These are phyloP conservation scores for Reutealis trisperma DNA, from an alignment of 345 rosid genomes.

Conservation along the genomic window DNA sequence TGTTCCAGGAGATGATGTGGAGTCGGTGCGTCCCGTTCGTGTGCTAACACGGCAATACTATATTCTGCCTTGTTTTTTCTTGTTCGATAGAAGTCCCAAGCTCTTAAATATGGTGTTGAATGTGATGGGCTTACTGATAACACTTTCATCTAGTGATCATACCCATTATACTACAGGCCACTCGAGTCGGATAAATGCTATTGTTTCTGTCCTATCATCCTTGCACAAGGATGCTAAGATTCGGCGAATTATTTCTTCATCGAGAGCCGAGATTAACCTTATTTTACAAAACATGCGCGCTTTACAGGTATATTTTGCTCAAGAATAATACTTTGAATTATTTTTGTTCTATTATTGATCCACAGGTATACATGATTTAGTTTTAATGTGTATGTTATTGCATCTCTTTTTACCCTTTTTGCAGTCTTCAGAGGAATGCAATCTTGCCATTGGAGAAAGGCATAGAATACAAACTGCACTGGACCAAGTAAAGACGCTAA, in stretches of 20 bases:
- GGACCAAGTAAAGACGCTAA: constrained; percentile 34
- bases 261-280: constrained; percentile 46
- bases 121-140: constrained; percentile 40
- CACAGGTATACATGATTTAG: neutral
- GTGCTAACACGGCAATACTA: constrained; percentile 38
- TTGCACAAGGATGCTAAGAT: constrained; percentile 58
- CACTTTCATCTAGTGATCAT: constrained; percentile 22
- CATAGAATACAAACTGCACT: constrained; percentile 45
- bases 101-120: constrained; percentile 50
- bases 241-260: constrained; percentile 38
- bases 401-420: constrained; percentile 17
- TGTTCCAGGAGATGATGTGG: constrained; percentile 46
- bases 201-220: constrained; percentile 52
- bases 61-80: constrained; percentile 56
- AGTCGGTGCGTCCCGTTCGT: constrained; percentile 24
- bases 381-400: constrained; percentile 12
- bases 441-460: constrained; percentile 59
- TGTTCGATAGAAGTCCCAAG: constrained; percentile 60
- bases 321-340: neutral
- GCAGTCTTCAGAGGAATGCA: constrained; percentile 45
- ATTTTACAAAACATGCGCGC: constrained; percentile 42
- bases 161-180: constrained; percentile 22
- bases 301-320: constrained; percentile 50
- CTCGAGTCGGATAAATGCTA: constrained; percentile 39
- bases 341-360: no score